phyloP scores from a whole-genome alignment of 163 green algal species.

The Scenedesmus sp. region DNA sequence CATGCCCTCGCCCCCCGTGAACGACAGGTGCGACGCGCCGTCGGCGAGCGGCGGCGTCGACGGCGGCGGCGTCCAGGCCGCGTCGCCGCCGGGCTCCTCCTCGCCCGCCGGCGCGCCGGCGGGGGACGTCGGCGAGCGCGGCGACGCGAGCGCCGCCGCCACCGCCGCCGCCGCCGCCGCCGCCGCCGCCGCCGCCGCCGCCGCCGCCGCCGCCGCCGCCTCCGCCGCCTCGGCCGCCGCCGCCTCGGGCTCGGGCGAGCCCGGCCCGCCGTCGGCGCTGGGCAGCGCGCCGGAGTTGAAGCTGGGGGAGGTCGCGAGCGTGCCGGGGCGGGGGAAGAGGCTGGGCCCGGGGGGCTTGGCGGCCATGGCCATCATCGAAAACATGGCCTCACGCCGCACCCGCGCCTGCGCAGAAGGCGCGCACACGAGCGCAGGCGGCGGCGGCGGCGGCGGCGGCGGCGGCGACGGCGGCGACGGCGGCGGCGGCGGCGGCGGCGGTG shows the following conservation, averaged over 20 bases:
- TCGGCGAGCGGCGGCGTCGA: neutral
- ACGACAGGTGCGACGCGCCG: neutral
- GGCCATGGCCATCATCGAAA: conserved; percentile 38
- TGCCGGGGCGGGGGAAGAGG: conserved; percentile 7
- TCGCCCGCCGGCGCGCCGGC: neutral
- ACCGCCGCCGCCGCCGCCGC: neutral
- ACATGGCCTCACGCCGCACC: conserved; percentile 20
- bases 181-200: neutral
- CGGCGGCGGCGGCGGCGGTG: neutral
- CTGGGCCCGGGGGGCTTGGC: neutral
- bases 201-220: neutral
- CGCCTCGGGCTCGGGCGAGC: neutral
- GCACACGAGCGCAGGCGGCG: neutral
- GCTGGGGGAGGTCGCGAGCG: no score
- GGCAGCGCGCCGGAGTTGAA: neutral
- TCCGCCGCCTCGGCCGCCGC: neutral
- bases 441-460: neutral
- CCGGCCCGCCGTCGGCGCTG: neutral
- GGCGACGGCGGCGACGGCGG: neutral
- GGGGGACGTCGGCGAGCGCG: neutral
- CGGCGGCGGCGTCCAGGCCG: neutral
- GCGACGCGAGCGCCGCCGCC: neutral
- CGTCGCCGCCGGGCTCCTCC: neutral
- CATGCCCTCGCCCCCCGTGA: conserved; percentile 5
- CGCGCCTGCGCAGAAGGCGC: neutral